Conservation (phyloP, 306 rosid species). For the Ammopiptanthus mongolicus region DNA sequence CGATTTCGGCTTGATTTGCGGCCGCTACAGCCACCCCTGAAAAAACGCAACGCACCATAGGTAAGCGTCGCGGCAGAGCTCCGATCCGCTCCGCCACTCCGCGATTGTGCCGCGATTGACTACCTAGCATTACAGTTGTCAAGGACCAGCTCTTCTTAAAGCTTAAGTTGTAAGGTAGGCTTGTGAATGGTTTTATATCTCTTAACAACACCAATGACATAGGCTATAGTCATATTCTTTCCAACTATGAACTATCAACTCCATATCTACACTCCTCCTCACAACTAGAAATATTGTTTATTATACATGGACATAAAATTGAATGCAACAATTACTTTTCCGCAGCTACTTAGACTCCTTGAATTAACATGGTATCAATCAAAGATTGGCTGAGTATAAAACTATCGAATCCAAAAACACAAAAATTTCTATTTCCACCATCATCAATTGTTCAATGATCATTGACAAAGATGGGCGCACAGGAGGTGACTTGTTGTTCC, state of each 20-base stretch:
- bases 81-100: no score
- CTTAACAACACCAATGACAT: background rate
- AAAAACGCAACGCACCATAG: no score
- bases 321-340: background rate
- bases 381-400: background rate
- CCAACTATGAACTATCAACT: background rate
- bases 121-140: background rate
- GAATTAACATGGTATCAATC: background rate
- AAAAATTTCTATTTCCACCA: background rate
- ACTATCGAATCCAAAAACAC: background rate
- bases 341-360: background rate
- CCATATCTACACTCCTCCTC: background rate
- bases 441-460: background rate
- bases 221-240: background rate
- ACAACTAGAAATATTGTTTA: background rate
- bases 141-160: background rate
- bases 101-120: no score
- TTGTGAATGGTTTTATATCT: background rate
- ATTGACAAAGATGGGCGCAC: no score
- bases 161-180: background rate
- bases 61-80: no score
- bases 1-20: no score
- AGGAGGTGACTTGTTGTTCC: no score
- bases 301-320: background rate
- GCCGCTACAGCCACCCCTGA: no score